Evolutionary conservation across 2,329 filamentous ascomycete species (phyloP), one percentile per base, ranked within the genome.

Genomic region (Aspergillus neotritici): DNA sequence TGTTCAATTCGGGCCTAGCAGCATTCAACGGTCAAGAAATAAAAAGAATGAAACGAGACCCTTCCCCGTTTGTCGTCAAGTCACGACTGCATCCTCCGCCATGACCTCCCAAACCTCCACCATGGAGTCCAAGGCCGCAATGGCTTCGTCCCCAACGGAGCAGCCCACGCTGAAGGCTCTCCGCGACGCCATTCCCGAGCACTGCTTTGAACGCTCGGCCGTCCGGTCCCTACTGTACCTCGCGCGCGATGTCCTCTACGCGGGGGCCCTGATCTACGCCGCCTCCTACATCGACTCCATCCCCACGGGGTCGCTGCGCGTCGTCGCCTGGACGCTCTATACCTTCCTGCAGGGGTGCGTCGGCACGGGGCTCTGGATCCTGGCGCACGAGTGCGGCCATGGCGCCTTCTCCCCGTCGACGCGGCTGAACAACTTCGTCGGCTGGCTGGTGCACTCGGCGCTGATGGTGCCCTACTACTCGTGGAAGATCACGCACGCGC

Each of bases 311-410:
- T 55, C 58, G 47, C 57, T 72, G 36, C 75, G 76, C 46, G 56
- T 64, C 43, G 54, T 66, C 9, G 72, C 75, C 45, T 84, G 79
- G 79, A 65, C 68, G 25, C 60, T 66, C 34, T 86, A 86, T 62
- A 76, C 78, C 50, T 83, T 80, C 62, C 55, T 77, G 35, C 80
- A 85, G 65, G 82, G 83, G 39, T 74, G 83, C 21, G 67, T 84
- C 53, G 79, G 80, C 61, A 84, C 80, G 3, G 83, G 83, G 3
- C 67, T 86, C 53, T 86, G 83, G 83, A 82, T 84, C 52, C 69
- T 86, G 32, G 82, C 78, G 12, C 83, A 87, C 61, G 83, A 87
- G 63, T 83, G 79, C 61, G 83, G 83, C 40, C 83, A 87, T 62
- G 78, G 79, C 13, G 80, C 82, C 37, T 83, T 86, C 62, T 83